A percentile compares a stretch with the other conserved stretches of the same genome.
Conservation (phyloP, 2,329 filamentous ascomycete genomes). For the Fusarium sp. region DNA sequence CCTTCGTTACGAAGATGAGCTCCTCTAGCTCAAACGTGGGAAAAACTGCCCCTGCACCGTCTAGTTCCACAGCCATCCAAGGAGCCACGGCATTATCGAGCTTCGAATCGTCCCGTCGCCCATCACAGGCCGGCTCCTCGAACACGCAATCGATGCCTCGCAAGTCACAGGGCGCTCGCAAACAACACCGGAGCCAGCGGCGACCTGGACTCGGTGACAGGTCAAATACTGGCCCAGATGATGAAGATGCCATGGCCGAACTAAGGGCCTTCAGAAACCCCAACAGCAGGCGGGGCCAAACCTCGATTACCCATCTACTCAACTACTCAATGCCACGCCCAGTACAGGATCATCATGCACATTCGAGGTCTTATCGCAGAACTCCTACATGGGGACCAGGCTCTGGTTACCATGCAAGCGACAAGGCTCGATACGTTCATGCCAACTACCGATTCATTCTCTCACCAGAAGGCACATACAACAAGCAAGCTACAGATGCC, state of each 20-base stretch:
- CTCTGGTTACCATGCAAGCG: constrained; percentile 87
- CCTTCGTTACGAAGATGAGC: constrained; percentile 47
- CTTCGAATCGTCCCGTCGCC: constrained; percentile 63
- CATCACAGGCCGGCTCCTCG: constrained; percentile 50
- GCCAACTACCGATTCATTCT: constrained; percentile 98
- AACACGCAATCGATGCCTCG: constrained; percentile 63
- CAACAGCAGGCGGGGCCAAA: constrained; percentile 86
- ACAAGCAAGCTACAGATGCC: constrained; percentile 82
- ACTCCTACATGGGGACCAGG: constrained; percentile 86
- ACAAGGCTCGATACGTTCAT: constrained; percentile 91
- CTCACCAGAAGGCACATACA: constrained; percentile 81
- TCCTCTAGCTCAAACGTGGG: constrained; percentile 51
- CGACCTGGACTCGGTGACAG: constrained; percentile 65
- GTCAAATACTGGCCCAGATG: constrained; percentile 60
- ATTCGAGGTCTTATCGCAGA: constrained; percentile 69
- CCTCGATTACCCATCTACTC: constrained; percentile 95
- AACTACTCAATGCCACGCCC: constrained; percentile 86
- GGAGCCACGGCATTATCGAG: constrained; percentile 55
- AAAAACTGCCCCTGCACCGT: constrained; percentile 62
- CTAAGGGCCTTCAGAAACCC: constrained; percentile 68
- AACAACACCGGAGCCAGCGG: constrained; percentile 85
- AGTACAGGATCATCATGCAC: constrained; percentile 65
- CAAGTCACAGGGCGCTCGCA: constrained; percentile 80
- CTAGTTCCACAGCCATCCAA: constrained; percentile 54
- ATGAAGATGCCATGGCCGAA: constrained; percentile 91